Percentiles rank a stretch among this genome's conserved stretches.
Conservation (phyloP, 345 rosid species). For the Brassica carinata region DNA sequence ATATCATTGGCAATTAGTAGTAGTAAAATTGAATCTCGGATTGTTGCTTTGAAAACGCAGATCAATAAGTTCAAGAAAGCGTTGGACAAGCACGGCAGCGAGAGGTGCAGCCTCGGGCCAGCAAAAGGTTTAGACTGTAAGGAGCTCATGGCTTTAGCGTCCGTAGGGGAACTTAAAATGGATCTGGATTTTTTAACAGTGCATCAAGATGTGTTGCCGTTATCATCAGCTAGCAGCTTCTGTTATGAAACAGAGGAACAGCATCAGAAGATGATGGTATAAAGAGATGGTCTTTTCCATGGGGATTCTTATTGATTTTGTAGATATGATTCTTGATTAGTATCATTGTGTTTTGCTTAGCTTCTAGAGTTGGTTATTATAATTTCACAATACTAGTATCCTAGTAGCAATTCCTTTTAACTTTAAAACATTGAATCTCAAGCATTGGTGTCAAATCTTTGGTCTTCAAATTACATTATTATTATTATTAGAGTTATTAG, state of each 20-base stretch:
- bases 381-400: neutral
- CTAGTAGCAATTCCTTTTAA: neutral
- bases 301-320: slow-evolving; percentile 3
- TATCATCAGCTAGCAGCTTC: neutral
- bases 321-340: slow-evolving; percentile 3
- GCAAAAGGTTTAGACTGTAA: slow-evolving; percentile 58
- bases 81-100: slow-evolving; percentile 51
- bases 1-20: neutral
- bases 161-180: slow-evolving; percentile 43
- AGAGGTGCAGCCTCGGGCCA: slow-evolving; percentile 48
- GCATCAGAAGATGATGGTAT: neutral
- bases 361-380: neutral
- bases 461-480: neutral
- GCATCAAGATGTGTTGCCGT: neutral
- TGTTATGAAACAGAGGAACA: slow-evolving; percentile 19
- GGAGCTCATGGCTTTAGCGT: slow-evolving; percentile 42
- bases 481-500: too few species aligned
- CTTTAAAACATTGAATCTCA: neutral
- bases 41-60: slow-evolving; percentile 36
- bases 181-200: neutral
- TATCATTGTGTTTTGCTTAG: neutral
- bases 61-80: slow-evolving; percentile 74
- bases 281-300: neutral
- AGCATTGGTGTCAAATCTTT: too few species aligned
- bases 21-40: neutral